Percentiles rank a stretch among this genome's conserved stretches.
These are phyloP conservation scores for Nigrospora osmanthi DNA, from an alignment of 2,329 filamentous ascomycete genomes.

Conservation along the genomic window DNA sequence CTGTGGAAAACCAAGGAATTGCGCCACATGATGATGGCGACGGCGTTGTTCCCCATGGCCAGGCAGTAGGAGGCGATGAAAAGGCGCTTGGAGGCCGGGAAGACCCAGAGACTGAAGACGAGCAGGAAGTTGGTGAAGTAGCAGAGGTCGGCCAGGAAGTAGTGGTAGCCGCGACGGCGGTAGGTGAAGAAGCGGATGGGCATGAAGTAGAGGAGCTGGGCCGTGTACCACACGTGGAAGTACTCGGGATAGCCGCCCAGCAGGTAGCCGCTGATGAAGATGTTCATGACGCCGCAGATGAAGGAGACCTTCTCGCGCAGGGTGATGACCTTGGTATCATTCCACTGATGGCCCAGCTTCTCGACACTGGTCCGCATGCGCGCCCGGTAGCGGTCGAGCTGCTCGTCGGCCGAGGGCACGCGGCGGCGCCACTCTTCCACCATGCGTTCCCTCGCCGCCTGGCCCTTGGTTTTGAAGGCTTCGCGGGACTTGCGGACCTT, in stretches of 20 bases:
- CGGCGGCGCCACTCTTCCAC: constrained; percentile 88
- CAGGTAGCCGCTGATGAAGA: constrained; percentile 92
- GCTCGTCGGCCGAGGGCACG: constrained; percentile 81
- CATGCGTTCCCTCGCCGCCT: constrained; percentile 78
- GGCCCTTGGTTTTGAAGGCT: constrained; percentile 66
- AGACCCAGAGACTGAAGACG: constrained; percentile 78
- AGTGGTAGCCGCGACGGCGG: constrained; percentile 85
- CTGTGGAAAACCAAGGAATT: constrained; percentile 98
- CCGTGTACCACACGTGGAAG: constrained; percentile 91
- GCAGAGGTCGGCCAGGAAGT: constrained; percentile 94
- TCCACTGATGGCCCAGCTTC: constrained; percentile 77
- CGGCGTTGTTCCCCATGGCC: constrained; percentile 91
- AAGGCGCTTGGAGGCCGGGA: constrained; percentile 81
- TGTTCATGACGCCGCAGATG: constrained; percentile 92
- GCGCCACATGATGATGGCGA: constrained; percentile 98
- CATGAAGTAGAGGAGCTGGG: constrained; percentile 89
- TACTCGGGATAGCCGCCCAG: constrained; percentile 78
- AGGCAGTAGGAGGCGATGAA: constrained; percentile 91
- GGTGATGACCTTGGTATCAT: constrained; percentile 81
- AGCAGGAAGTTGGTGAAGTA: constrained; percentile 94
- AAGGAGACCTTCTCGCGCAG: constrained; percentile 91
- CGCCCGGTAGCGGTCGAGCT: constrained; percentile 81
- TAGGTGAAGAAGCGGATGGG: constrained; percentile 91
- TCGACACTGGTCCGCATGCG: constrained; percentile 88
- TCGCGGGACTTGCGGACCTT: constrained; percentile 79